phyloP scores from a whole-genome alignment of 2,329 filamentous ascomycete species.

The Sphaerulina musiva region DNA sequence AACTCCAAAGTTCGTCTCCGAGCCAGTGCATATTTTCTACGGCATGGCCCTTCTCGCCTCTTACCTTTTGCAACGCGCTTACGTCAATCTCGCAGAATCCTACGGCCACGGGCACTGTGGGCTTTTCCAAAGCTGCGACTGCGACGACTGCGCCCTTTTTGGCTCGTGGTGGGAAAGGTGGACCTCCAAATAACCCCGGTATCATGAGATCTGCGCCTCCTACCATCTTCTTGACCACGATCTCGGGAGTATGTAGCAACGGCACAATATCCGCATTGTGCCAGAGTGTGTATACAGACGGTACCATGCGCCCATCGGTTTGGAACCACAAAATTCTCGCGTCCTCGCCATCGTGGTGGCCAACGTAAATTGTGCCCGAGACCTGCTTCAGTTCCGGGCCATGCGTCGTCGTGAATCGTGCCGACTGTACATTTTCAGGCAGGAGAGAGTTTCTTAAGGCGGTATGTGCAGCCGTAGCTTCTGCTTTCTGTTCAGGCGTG shows the following conservation, averaged over 20 bases:
- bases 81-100: constrained; percentile 61
- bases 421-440: constrained; percentile 57
- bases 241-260: constrained; percentile 56
- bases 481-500: constrained; percentile 39
- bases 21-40: constrained; percentile 61
- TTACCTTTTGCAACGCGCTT: constrained; percentile 48
- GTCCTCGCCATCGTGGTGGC: constrained; percentile 51
- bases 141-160: constrained; percentile 57
- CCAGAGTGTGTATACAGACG: constrained; percentile 60
- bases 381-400: constrained; percentile 57
- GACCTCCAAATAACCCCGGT: constrained; percentile 57
- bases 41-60: constrained; percentile 58
- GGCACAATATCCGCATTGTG: constrained; percentile 55
- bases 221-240: constrained; percentile 57
- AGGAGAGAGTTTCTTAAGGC: constrained; percentile 54
- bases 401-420: constrained; percentile 48
- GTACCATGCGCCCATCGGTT: constrained; percentile 51
- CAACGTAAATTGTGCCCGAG: constrained; percentile 59
- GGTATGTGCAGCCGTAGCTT: constrained; percentile 42
- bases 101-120: constrained; percentile 57
- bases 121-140: constrained; percentile 53
- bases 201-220: constrained; percentile 64
- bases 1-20: constrained; percentile 63
- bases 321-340: constrained; percentile 60
- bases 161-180: constrained; percentile 55